These are phyloP conservation scores for Purpureocillium lavendulum DNA, from an alignment of 2,329 filamentous ascomycete species.

Conservation along the genomic window DNA sequence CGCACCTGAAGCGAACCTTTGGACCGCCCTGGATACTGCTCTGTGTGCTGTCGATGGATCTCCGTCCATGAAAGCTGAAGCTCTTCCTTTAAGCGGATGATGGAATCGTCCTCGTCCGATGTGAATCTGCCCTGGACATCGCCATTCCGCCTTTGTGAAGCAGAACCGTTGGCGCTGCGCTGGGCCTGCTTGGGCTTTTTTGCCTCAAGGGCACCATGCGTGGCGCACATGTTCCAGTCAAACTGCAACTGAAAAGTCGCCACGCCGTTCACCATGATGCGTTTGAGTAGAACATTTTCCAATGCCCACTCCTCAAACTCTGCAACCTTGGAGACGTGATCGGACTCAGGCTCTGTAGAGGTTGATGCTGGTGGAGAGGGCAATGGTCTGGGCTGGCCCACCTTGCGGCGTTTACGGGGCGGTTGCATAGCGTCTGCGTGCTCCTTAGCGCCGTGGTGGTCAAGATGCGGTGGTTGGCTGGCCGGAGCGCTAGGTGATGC, in stretches of 20 bases:
- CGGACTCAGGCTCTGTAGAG: background rate
- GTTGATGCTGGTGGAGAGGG: background rate
- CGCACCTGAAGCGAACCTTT: too few species aligned
- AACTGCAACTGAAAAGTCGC: conserved; percentile 8
- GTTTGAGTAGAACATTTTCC: conserved; percentile 5
- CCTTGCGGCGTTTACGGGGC: background rate
- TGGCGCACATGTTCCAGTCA: conserved; percentile 6
- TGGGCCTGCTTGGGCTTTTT: too few species aligned
- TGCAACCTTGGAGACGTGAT: conserved; percentile 1
- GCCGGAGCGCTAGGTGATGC: background rate
- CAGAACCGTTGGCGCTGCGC: too few species aligned
- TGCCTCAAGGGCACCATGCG: too few species aligned
- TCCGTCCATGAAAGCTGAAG: too few species aligned
- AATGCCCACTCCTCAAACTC: conserved; percentile 7
- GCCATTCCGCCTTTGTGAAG: too few species aligned
- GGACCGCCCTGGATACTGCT: too few species aligned
- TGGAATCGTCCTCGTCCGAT: too few species aligned
- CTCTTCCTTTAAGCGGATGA: too few species aligned
- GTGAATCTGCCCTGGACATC: too few species aligned
- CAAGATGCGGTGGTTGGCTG: background rate
- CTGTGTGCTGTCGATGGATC: too few species aligned
- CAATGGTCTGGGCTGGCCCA: background rate
- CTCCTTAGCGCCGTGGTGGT: background rate
- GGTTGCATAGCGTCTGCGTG: background rate
- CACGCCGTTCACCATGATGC: conserved; percentile 5